Evolutionary conservation across 805 yeast species (phyloP), one percentile per base, ranked within the genome.

Genomic region (Ogataea pilisensis): DNA sequence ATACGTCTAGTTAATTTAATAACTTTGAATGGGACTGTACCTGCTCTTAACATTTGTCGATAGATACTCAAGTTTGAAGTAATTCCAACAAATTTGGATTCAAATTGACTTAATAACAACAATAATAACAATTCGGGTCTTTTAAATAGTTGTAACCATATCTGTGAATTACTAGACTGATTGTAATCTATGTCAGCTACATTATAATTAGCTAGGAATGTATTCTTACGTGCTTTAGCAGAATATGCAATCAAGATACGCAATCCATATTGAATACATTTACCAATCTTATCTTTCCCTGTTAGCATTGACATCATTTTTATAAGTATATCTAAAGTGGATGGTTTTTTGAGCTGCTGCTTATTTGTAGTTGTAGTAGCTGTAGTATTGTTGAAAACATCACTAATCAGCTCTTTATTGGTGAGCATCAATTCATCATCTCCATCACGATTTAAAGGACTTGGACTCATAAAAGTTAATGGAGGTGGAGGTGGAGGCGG

Each of bases 251-350:
- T 63, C 30, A 81, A 53, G 16, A 83, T 55, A 42, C 84, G 73
- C 31, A 84, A 56, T 0, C 73, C 57, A 54, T 82, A 82, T 52
- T 80, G 82, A 20, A 78, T 65, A 8, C 79, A 65, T 49, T 84
- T 84, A 19, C 85, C 84, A 45, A 82, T 44, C 54, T 82, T 81
- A 53, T 84, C 93, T 56, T 83, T 84, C 37, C 91, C 91, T 2
- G 76, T 71, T 21, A 83, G 56, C 35, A 72, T 71, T 38, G 74
- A 74, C 38, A 81, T 56, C 57, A 82, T 60, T 26, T 68, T 66
- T 61, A 80, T 70, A 38, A 79, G 62, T 5, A 81, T 30, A n/a
- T 49, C 55, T 19, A 47, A 35, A 21, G 12, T 39, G 12, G 49
- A 32, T 4, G 51, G 53, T 29, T 22, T 41, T 22, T 37, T 46